Evolutionary conservation across 352 stramenopile genomes (phyloP), one percentile per base, ranked within the genome.

Genomic region (Aphanomyces stellatus): DNA sequence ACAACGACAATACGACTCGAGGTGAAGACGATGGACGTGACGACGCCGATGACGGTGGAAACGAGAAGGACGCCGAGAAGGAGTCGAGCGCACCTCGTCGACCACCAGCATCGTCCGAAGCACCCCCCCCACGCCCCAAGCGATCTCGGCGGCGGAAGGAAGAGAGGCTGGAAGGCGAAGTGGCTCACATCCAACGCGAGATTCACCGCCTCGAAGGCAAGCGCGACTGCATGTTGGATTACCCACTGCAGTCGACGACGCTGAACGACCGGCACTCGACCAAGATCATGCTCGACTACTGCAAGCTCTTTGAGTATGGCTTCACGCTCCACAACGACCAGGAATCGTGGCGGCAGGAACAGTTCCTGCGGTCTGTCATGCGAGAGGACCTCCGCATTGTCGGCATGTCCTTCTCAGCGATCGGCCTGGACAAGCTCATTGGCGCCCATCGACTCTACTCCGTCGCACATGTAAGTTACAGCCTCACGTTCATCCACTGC

Each of bases 361-460:
- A 25, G 31, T 89, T 85, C 53, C 22, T 89, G 28, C 60, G 59
- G 40, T 48, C 69, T 33, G 68, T 80, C 28, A 87, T 87, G 73
- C 73, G 83, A 51, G 71, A 80, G 25, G 63, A 85, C 57, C 33
- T 89, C 5, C 42, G 35, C 3, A 82, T 81, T 60, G 77, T 77
- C 3, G 69, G 75, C 4, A 82, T 78, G 10, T 22, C 48, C 2
- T 57, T 57, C 4, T 34, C 49, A 24, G n/a, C 25, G 17, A 33
- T 34, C 13, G 79, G 78, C 4, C 68, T 78, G n/a, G 62, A 78
- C 51, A 69, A 79, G 57, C 69, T 89, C 51, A 61, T 86, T 35
- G 66, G 83, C 35, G 75, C 83, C 62, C 87, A 77, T 77, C 43
- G 72, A 35, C 69, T 71, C 31, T 88, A 88, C 69, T 83, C 78